Evolutionary conservation across 257 asterid genomes (phyloP).

Genomic region (Mentha longifolia): DNA sequence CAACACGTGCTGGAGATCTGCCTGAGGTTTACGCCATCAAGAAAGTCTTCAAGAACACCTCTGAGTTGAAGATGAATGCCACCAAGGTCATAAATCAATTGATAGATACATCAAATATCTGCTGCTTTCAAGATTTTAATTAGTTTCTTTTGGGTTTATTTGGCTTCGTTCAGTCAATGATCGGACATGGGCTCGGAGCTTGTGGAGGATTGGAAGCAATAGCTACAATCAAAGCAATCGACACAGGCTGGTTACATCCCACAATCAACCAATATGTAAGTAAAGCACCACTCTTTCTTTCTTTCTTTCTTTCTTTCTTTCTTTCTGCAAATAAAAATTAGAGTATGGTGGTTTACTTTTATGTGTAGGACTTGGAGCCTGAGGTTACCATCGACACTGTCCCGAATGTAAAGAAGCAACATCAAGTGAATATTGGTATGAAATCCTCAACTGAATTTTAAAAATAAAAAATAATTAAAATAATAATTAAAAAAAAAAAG

Average conservation of each 20-base stretch:
- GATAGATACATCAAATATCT: no score
- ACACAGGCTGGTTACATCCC: slow-evolving; percentile 11
- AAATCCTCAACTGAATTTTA: background rate
- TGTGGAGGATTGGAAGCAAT: background rate
- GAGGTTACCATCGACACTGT: slow-evolving; percentile 4
- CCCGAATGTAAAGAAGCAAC: slow-evolving; percentile 24
- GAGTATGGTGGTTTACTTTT: no score
- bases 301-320: no score
- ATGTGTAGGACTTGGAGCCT: slow-evolving; percentile 17
- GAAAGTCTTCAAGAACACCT: slow-evolving; percentile 11
- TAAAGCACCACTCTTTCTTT: no score
- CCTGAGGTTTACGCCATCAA: background rate
- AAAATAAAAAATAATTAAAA: no score
- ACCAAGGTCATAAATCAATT: background rate
- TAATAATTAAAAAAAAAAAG: no score
- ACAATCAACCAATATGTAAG: slow-evolving; percentile 23
- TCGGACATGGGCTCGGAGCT: slow-evolving; percentile 9
- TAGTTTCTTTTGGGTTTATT: no score
- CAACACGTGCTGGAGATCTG: slow-evolving; percentile 4
- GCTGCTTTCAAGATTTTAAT: no score
- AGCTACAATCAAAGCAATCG: slow-evolving; percentile 18
- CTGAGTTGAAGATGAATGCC: slow-evolving; percentile 16
- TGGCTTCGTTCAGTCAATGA: background rate
- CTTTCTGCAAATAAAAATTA: no score
- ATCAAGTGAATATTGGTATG: slow-evolving; percentile 22